Evolutionary conservation across 2,329 filamentous ascomycete genomes (phyloP), one percentile per base, ranked within the genome.

Genomic region (Rhynchosporium graminicola): DNA sequence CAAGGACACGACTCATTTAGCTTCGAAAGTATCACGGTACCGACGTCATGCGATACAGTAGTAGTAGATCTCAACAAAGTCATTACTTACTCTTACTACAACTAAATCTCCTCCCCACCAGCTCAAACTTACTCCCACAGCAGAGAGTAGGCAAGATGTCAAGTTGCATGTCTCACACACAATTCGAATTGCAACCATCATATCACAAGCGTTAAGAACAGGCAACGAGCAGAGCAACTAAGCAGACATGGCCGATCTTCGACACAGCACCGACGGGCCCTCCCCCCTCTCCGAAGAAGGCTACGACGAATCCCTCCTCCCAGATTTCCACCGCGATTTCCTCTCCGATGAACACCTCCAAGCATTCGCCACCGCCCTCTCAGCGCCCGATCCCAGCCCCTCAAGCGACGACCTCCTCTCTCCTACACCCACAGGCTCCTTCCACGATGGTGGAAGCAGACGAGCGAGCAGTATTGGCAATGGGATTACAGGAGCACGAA

Each of bases 301-400:
- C 51, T 92, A 89, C 77, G 89, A 95, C 75, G 80, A 83, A 64
- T 81, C 82, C 15, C 79, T 78, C 43, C 82, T 97, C 26, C 93
- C 92, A n/a, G 92, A 97, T 76, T 86, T 82, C 75, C 84, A 93
- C 74, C 82, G 83, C 71, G 87, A 95, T 61, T 97, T 97, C 74
- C 80, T 96, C 69, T 77, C 83, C 50, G 80, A 87, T 46, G 85
- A 85, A 63, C 89, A 96, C 72, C 80, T 97, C 38, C 80, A 84
- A 43, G 87, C 89, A 60, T 98, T 98, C 75, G 87, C 89, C 64
- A 85, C 84, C 63, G 94, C 94, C 7, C 83, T 97, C 8, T 84
- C 86, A n/a, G 91, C 90, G 1, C 92, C 93, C 0, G 92, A 96
- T 65, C 85, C 85, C 1, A 82, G 88, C 46, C 87, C 89, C 42